Percentiles rank a stretch among this genome's conserved stretches.
Conservation (phyloP, 768 basidiomycete species). For the Goffeauzyma gilvescens region DNA sequence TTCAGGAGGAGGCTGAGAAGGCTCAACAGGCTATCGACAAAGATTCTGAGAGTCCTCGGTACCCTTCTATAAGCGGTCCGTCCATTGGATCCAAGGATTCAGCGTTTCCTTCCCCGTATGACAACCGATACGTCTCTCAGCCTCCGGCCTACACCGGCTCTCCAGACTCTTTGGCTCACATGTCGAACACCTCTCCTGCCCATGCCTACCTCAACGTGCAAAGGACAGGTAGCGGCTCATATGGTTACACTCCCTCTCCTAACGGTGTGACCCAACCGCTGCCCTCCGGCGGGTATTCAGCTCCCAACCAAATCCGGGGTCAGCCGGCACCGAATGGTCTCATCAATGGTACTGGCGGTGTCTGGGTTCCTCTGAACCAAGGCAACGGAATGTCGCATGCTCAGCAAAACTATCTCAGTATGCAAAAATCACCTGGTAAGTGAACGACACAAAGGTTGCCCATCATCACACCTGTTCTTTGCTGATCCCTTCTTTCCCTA, state of each 20-base stretch:
- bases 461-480: not conserved
- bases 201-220: not conserved
- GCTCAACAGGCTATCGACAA: not conserved
- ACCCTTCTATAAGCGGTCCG: slow-evolving; percentile 1
- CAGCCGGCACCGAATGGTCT: too few relatives aligned
- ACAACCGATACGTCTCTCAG: not conserved
- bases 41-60: slow-evolving; percentile 5
- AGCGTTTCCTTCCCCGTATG: not conserved
- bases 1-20: not conserved
- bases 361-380: slow-evolving; percentile 8
- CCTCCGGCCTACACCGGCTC: not conserved
- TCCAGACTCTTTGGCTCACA: too few relatives aligned
- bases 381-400: not conserved
- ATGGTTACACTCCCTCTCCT: not conserved
- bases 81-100: too few relatives aligned
- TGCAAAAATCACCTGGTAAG: slow-evolving; percentile 6
- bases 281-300: not conserved
- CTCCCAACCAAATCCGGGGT: not conserved
- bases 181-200: not conserved
- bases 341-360: too few relatives aligned
- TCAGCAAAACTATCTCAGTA: not conserved
- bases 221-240: not conserved
- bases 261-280: not conserved
- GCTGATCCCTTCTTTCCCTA: not conserved
- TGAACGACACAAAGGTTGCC: not conserved